Conservation (phyloP, 306 rosid genomes). For the Prunus mume region DNA sequence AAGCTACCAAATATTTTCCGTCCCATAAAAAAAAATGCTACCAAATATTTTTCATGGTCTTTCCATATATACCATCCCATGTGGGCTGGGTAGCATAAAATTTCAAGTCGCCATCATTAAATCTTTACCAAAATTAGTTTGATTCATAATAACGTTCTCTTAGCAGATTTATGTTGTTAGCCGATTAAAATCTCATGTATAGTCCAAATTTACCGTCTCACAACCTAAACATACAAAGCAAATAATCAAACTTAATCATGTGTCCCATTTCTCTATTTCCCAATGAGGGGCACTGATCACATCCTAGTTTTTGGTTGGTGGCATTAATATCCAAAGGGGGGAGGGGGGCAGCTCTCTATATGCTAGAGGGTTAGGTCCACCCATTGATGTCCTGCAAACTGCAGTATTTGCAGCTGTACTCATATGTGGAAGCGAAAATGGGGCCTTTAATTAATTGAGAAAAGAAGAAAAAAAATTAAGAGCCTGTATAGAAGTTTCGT, state of each 20-base stretch:
- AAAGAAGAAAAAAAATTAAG: neutral
- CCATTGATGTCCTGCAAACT: conserved; percentile 6
- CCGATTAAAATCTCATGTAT: too few relatives aligned
- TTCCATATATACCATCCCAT: too few relatives aligned
- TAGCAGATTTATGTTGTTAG: too few relatives aligned
- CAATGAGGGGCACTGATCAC: neutral
- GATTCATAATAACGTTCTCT: too few relatives aligned
- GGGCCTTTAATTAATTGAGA: neutral
- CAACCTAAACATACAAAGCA: neutral
- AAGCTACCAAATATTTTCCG: too few relatives aligned
- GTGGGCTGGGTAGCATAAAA: too few relatives aligned
- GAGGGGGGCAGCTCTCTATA: neutral
- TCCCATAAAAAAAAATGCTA: too few relatives aligned
- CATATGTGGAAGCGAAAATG: conserved; percentile 12
- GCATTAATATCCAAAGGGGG: neutral
- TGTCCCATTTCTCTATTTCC: conserved; percentile 3
- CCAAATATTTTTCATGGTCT: too few relatives aligned
- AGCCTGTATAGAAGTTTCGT: conserved; percentile 24
- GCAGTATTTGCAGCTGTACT: conserved; percentile 3
- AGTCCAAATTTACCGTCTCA: too few relatives aligned
- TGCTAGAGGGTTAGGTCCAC: neutral
- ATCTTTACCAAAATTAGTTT: too few relatives aligned
- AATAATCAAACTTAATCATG: neutral
- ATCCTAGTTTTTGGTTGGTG: neutral
- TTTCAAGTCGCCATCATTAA: too few relatives aligned